Base-by-base conservation (phyloP, 768 basidiomycete genomes). In the Calocera cornea region DNA sequence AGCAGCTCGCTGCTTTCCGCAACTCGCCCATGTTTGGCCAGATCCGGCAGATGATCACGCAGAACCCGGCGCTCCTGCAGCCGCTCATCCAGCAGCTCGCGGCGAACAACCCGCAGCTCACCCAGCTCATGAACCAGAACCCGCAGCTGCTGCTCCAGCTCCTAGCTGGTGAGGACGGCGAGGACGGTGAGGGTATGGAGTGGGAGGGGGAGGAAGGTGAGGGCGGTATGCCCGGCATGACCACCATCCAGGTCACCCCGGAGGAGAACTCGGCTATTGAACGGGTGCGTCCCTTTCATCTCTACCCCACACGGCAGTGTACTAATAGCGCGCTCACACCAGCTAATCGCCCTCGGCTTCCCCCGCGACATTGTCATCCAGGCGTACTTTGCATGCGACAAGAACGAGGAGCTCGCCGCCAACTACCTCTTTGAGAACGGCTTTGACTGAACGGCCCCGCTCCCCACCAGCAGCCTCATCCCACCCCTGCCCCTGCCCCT, bases 391-490 rank as follows among this genome's bases (percentile, higher is more conserved):
- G 90, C 87, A 1, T 97, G 95, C 76, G 97, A 93, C 76, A 93
- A 91, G 83, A 93, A 98, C 74, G 97, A 98, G 78, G 93, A 97
- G 74, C 78, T 95, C 22, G 94, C 97, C 10, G 97, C 95, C 16
- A 97, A 97, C 74, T 95, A 87, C 72, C 77, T 97, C 72, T 95
- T 97, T 70, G 94, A 95, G 72, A 73, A 78, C 66, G 79, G 80
- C 33, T 87, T 86, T 29, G 73, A 69, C n/a, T 27, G 65, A 36
- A 44, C 16, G n/a, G n/a, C n/a, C n/a, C n/a, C n/a, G n/a, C n/a
- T n/a, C n/a, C n/a, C n/a, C n/a, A n/a, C n/a, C n/a, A n/a, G n/a
- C n/a, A n/a, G n/a, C n/a, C n/a, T n/a, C n/a, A n/a, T n/a, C n/a
- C n/a, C n/a, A n/a, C n/a, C n/a, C n/a, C n/a, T n/a, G n/a, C n/a